Evolutionary conservation across 345 rosid species (phyloP).

Genomic region (Psidium friedrichsthalianum): DNA sequence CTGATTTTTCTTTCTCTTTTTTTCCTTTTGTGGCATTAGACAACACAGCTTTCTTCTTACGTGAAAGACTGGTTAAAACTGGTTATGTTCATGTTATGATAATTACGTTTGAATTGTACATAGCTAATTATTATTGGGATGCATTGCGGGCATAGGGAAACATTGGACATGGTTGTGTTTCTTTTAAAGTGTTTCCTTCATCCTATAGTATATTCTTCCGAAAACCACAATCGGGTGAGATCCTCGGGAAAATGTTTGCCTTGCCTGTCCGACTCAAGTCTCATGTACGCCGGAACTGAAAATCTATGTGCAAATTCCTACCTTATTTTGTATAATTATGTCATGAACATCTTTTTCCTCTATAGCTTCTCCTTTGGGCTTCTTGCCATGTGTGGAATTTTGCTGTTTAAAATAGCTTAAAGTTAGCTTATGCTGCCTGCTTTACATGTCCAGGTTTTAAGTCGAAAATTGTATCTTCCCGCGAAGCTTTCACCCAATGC

Average conservation of each 20-base stretch:
- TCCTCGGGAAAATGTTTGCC: background rate
- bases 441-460: constrained; percentile 52
- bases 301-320: background rate
- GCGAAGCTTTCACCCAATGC: constrained; percentile 55
- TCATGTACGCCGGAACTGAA: background rate
- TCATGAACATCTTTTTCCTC: background rate
- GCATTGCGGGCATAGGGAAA: background rate
- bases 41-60: background rate
- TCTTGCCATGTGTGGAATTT: background rate
- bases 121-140: background rate
- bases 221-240: background rate
- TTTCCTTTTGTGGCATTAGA: background rate
- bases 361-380: background rate
- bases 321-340: background rate
- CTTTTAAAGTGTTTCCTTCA: background rate
- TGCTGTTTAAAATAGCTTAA: background rate
- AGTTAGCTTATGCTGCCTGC: background rate
- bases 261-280: background rate
- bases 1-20: too few relatives aligned
- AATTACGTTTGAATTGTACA: background rate
- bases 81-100: background rate
- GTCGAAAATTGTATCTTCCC: constrained; percentile 74
- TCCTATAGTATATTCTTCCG: background rate
- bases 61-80: background rate
- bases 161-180: background rate